Evolutionary conservation across 2,329 filamentous ascomycete genomes (phyloP).

Genomic region (Cytospora leucostoma): DNA sequence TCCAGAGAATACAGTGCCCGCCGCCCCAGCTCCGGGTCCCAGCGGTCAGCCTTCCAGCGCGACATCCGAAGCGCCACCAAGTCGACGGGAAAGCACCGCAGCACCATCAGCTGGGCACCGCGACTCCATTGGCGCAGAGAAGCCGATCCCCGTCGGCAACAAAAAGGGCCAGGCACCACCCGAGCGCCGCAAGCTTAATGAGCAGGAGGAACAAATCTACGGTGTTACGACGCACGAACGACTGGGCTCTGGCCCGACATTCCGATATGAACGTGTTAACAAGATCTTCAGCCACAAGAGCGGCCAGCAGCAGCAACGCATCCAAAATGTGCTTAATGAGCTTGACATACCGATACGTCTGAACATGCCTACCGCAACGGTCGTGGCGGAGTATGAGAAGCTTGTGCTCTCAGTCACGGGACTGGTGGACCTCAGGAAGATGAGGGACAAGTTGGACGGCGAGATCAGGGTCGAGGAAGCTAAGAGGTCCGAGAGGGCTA

Average conservation of each 20-base stretch:
- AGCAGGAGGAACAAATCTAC: slow-evolving; percentile 76
- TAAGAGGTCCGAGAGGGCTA: slow-evolving; percentile 57
- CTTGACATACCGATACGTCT: slow-evolving; percentile 71
- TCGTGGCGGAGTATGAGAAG: slow-evolving; percentile 70
- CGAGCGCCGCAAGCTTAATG: slow-evolving; percentile 69
- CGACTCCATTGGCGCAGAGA: slow-evolving; percentile 48
- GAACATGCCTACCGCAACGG: slow-evolving; percentile 71
- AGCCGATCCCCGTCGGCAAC: slow-evolving; percentile 42
- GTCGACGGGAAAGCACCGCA: slow-evolving; percentile 56
- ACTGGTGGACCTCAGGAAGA: slow-evolving; percentile 72
- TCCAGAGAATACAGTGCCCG: slow-evolving; percentile 55
- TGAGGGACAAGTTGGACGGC: slow-evolving; percentile 72
- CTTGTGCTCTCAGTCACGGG: slow-evolving; percentile 68
- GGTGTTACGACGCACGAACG: slow-evolving; percentile 86
- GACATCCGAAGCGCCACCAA: slow-evolving; percentile 41
- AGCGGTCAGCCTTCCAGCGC: slow-evolving; percentile 39
- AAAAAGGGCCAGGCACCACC: slow-evolving; percentile 56
- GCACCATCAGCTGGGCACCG: slow-evolving; percentile 43
- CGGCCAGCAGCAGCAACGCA: slow-evolving; percentile 73
- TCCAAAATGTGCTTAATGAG: slow-evolving; percentile 70
- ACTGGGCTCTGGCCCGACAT: slow-evolving; percentile 81
- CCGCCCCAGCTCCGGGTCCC: slow-evolving; percentile 39
- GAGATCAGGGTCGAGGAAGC: slow-evolving; percentile 65
- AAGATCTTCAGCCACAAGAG: slow-evolving; percentile 79
- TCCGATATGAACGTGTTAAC: slow-evolving; percentile 81